Base-by-base conservation (phyloP, 1,139 yeast genomes). In the Suhomyces bolitotheri region DNA sequence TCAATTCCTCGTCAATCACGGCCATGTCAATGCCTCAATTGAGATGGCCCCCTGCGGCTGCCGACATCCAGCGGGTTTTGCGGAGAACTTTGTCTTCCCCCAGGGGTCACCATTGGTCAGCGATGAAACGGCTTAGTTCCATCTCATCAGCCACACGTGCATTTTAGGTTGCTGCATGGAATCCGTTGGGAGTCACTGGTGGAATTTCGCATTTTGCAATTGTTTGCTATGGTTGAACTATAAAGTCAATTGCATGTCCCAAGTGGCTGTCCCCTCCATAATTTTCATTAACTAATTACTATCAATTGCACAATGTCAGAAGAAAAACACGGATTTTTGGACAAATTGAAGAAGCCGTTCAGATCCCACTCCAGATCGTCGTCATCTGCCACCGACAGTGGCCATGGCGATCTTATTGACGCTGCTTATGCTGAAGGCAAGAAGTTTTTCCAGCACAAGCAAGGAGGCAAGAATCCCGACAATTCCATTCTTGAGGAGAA, bases 261-360 rank as follows among this genome's bases (percentile, higher is more conserved):
- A n/a, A n/a, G 20, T 6, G 8, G 20, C 8, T 17, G 20, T 17
- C 6, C 8, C 8, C 20, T 17, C 20, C 20, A 17, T 17, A 17
- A 17, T 17, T 7, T 17, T 17, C 20, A 17, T 8, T 16, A 25
- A 20, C 22, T 16, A 16, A 7, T 17, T 11, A 5, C 9, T 26
- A 24, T 19, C 7, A n/a, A 14, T 9, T 12, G 7, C 9, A 26
- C 25, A 29, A 38, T 43, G 48, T 38, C 45, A 25, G 33, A 34
- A 36, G 58, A 53, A 24, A 54, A 54, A 30, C 43, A 41, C 12
- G 47, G 56, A 36, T 49, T 61, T 40, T 42, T 62, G 31, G 41
- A 45, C 30, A 55, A 64, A 43, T 41, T 65, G 39, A 53, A 55
- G 47, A 52, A 64, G 33, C 57, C 65, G 14, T 56, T 62, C 50